Evolutionary conservation across 2,329 filamentous ascomycete genomes (phyloP).

Genomic region (Aspergillus tamarii): DNA sequence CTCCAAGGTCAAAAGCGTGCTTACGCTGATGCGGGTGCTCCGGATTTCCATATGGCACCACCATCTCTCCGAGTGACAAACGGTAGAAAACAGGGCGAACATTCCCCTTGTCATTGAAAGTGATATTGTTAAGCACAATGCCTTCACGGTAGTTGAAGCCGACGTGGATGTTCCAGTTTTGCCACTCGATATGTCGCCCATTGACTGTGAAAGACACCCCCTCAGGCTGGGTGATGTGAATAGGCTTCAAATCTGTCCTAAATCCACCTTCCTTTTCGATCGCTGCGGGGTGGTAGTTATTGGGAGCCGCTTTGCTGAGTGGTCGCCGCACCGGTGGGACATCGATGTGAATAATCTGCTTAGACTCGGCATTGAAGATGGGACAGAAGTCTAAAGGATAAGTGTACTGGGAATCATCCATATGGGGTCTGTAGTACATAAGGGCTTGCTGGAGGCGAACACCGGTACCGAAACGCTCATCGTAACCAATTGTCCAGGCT

Average conservation of each 20-base stretch:
- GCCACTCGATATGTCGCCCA: slow-evolving; percentile 78
- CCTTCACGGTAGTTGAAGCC: slow-evolving; percentile 96
- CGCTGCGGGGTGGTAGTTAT: slow-evolving; percentile 77
- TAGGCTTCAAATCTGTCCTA: slow-evolving; percentile 77
- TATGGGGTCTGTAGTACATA: slow-evolving; percentile 89
- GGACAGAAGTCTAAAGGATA: slow-evolving; percentile 93
- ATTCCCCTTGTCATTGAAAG: slow-evolving; percentile 80
- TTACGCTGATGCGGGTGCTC: slow-evolving; percentile 54
- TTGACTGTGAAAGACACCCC: slow-evolving; percentile 83
- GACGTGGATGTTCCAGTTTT: slow-evolving; percentile 91
- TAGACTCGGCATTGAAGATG: slow-evolving; percentile 80
- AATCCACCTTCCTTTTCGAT: slow-evolving; percentile 76
- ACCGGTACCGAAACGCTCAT: slow-evolving; percentile 80
- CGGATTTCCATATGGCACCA: slow-evolving; percentile 47
- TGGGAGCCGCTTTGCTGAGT: slow-evolving; percentile 69
- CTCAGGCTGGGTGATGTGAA: slow-evolving; percentile 85
- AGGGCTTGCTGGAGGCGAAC: slow-evolving; percentile 86
- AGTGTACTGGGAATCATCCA: slow-evolving; percentile 87
- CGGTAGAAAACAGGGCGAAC: slow-evolving; percentile 83
- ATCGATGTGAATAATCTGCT: slow-evolving; percentile 80
- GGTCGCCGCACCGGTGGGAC: slow-evolving; percentile 77
- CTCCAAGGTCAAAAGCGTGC: slow-evolving; percentile 52
- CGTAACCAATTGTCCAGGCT: slow-evolving; percentile 94
- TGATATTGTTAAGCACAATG: slow-evolving; percentile 86
- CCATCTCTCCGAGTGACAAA: slow-evolving; percentile 89